A percentile compares a stretch with the other conserved stretches of the same genome.
phyloP scores from a whole-genome alignment of 1,284 basidiomycete genomes.

The Salmacisia buchloeana region DNA sequence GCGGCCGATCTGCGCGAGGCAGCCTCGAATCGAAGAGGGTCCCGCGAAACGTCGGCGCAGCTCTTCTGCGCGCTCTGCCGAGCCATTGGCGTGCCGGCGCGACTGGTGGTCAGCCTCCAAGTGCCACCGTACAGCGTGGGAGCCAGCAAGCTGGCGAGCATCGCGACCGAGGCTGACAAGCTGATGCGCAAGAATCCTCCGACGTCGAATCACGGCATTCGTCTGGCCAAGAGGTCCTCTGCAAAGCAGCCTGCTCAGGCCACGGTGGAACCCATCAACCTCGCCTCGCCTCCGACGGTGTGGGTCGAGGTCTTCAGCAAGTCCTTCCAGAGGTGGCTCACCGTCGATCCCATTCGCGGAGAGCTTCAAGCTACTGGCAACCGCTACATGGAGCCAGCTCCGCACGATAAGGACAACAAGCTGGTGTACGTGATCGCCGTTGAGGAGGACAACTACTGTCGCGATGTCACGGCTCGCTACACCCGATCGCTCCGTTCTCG shows the following conservation, averaged over 20 bases:
- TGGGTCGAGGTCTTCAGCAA: constrained; percentile 97
- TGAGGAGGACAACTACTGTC: constrained; percentile 68
- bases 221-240: not conserved
- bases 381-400: constrained; percentile 68
- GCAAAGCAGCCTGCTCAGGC: constrained; percentile 16
- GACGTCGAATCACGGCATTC: not conserved
- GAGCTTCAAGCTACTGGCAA: constrained; percentile 48
- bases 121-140: constrained; percentile 71
- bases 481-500: constrained; percentile 77
- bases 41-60: constrained; percentile 79
- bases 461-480: constrained; percentile 59
- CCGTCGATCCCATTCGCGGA: constrained; percentile 75
- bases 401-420: constrained; percentile 64
- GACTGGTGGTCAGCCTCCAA: constrained; percentile 84
- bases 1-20: constrained; percentile 84
- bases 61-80: constrained; percentile 86
- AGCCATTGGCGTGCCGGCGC: constrained; percentile 75
- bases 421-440: constrained; percentile 90
- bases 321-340: constrained; percentile 83
- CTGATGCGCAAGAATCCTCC: not conserved
- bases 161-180: constrained; percentile 15
- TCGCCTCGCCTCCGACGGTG: constrained; percentile 70
- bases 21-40: constrained; percentile 70
- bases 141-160: constrained; percentile 45
- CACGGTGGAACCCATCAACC: constrained; percentile 48